These are phyloP conservation scores for Blumeriella jaapii DNA, from an alignment of 2,329 filamentous ascomycete species.

Conservation along the genomic window DNA sequence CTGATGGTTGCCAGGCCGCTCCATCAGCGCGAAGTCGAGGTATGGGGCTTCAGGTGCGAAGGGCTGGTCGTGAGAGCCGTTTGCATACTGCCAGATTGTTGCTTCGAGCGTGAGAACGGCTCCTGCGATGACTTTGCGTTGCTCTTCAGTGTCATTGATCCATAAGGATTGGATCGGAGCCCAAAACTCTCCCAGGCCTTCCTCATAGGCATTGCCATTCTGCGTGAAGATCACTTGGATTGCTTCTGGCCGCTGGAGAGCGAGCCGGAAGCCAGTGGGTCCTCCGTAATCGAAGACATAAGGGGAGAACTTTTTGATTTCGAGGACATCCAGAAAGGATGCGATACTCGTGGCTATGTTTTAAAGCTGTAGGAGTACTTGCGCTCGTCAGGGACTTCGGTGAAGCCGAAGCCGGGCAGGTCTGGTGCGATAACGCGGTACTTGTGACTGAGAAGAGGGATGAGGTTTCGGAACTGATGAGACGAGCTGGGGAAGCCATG, in stretches of 20 bases:
- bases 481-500: constrained; percentile 37
- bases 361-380: constrained; percentile 44
- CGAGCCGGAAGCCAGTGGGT: constrained; percentile 41
- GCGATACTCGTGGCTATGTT: constrained; percentile 36
- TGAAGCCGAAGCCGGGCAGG: constrained; percentile 49
- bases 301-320: constrained; percentile 38
- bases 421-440: constrained; percentile 43
- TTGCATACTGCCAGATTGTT: constrained; percentile 19
- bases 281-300: constrained; percentile 54
- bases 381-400: constrained; percentile 35
- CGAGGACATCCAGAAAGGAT: constrained; percentile 37
- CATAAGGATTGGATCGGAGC: constrained; percentile 15
- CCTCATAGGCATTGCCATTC: constrained; percentile 49
- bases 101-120: constrained; percentile 13
- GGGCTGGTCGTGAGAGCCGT: constrained; percentile 7
- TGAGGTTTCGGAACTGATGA: constrained; percentile 34
- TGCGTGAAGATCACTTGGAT: constrained; percentile 44
- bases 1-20: constrained; percentile 37
- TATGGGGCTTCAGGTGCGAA: constrained; percentile 23
- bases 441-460: constrained; percentile 30
- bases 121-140: constrained; percentile 10
- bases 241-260: constrained; percentile 35
- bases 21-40: constrained; percentile 41
- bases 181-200: constrained; percentile 36
- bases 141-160: constrained; percentile 6